Conservation (phyloP, 352 stramenopile species). For the Globisporangium acanthophoron region DNA sequence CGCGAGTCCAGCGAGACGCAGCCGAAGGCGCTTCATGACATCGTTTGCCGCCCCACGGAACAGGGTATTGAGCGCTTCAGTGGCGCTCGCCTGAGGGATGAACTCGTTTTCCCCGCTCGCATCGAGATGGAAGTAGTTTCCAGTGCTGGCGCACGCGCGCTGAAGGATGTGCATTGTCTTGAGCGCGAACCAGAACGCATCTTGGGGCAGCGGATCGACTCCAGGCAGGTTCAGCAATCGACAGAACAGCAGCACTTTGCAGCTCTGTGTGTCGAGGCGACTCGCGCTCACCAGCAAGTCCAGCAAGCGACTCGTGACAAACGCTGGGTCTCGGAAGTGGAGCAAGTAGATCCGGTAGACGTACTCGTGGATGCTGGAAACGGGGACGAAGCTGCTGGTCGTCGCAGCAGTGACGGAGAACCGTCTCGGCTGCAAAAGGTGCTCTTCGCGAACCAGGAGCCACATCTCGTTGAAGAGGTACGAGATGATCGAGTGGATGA, state of each 20-base stretch:
- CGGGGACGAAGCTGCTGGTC: constrained; percentile 12
- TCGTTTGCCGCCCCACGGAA: constrained; percentile 30
- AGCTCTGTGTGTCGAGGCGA: constrained; percentile 50
- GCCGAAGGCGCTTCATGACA: constrained; percentile 32
- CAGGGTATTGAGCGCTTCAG: constrained; percentile 31
- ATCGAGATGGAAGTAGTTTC: constrained; percentile 45
- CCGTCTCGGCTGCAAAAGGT: constrained; percentile 14
- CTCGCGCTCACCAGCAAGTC: constrained; percentile 39
- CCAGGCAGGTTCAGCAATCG: constrained; percentile 32
- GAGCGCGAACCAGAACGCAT: constrained; percentile 53
- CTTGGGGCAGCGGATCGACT: constrained; percentile 24
- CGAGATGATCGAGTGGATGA: constrained; percentile 37
- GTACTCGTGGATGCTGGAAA: constrained; percentile 30
- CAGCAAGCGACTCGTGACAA: constrained; percentile 32
- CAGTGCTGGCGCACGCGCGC: constrained; percentile 24
- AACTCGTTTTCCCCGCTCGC: constrained; percentile 41
- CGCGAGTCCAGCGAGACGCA: constrained; percentile 33
- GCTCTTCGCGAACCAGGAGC: constrained; percentile 32
- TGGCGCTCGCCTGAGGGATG: constrained; percentile 32
- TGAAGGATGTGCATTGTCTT: constrained; percentile 43
- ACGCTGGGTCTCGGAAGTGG: constrained; percentile 34
- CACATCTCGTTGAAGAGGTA: constrained; percentile 45
- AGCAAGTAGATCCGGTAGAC: constrained; percentile 47
- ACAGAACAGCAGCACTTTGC: constrained; percentile 50
- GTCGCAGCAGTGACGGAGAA: constrained; percentile 10